Evolutionary conservation across 2,329 filamentous ascomycete species (phyloP), one percentile per base, ranked within the genome.

Genomic region (Aureobasidium sp.): DNA sequence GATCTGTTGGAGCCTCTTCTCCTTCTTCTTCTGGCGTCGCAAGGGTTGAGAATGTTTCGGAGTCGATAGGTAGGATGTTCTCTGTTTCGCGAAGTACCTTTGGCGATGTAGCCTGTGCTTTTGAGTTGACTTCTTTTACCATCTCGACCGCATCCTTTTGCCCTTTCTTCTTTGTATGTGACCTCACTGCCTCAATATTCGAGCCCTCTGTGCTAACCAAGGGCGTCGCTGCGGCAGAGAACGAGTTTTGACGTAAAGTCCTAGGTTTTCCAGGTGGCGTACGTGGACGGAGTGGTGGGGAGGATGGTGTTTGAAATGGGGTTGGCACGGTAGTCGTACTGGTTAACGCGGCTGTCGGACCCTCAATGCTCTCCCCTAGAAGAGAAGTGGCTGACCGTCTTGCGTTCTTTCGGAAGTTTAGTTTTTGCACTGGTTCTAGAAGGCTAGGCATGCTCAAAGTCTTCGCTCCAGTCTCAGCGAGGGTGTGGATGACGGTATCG

Each of bases 131-230:
- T 70, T 75, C 45, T 73, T 67, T 4, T 70, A 75, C 57, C 72
- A 70, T 42, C 71, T 75, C 45, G 12, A 64, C 79, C 27, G 87
- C 87, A 69, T 83, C 77, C 63, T 78, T 79, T 54, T 85, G 79
- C 40, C 85, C 82, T 1, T 82, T 81, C 64, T 82, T 50, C 35
- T 50, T 83, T 66, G 83, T 82, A 7, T 70, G 66, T 19, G 66
- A 60, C 14, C 69, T 68, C 14, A 85, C 66, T 19, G 70, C 79
- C 64, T 91, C 87, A 22, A 85, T 84, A 64, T 87, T 86, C 0
- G 83, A 80, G 37, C 82, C 79, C 67, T 91, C 86, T 0, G 86
- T 85, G 33, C 83, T 85, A 7, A 92, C 82, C 22, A 86, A 77
- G 1, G 89, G 86, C 60, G 84, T 81, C 1, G 86, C 81, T 29